phyloP scores from a whole-genome alignment of 768 basidiomycete genomes.

The Kondoa malvinella region DNA sequence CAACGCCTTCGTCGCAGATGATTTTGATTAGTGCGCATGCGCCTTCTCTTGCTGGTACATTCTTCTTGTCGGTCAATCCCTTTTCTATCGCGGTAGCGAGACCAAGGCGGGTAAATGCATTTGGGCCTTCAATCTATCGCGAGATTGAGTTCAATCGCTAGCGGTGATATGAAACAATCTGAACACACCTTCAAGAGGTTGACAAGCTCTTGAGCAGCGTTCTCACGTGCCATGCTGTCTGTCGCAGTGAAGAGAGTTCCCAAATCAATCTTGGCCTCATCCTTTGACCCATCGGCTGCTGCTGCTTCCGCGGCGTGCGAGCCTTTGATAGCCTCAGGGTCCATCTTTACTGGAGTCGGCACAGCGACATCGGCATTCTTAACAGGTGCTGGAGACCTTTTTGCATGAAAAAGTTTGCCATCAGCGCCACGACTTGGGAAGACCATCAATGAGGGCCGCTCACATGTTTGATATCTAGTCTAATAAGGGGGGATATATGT shows the following conservation, averaged over 20 bases:
- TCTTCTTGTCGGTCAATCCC: constrained; percentile 58
- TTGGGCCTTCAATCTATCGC: constrained; percentile 15
- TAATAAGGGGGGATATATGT: background rate
- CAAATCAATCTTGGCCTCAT: constrained; percentile 25
- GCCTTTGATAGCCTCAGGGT: constrained; percentile 9
- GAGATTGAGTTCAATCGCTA: background rate
- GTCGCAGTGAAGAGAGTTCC: constrained; percentile 21
- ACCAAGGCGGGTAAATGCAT: constrained; percentile 24
- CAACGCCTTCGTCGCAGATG: constrained; percentile 39
- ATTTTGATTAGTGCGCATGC: constrained; percentile 64
- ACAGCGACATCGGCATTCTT: constrained; percentile 13
- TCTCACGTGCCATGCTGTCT: constrained; percentile 21
- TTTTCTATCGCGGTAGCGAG: constrained; percentile 27
- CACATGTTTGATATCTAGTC: background rate
- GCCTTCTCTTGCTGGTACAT: constrained; percentile 74
- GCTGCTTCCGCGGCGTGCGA: constrained; percentile 16
- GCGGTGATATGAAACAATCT: background rate
- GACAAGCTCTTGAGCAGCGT: constrained; percentile 25
- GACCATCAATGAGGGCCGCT: background rate
- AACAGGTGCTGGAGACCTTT: background rate
- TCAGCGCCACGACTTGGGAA: background rate
- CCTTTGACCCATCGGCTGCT: constrained; percentile 12
- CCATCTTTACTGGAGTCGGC: constrained; percentile 20
- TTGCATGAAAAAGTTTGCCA: background rate
- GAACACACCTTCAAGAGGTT: constrained; percentile 23